A percentile compares a stretch with the other conserved stretches of the same genome.
Conservation (phyloP, 257 asterid genomes). For the Solanum dulcamara region DNA sequence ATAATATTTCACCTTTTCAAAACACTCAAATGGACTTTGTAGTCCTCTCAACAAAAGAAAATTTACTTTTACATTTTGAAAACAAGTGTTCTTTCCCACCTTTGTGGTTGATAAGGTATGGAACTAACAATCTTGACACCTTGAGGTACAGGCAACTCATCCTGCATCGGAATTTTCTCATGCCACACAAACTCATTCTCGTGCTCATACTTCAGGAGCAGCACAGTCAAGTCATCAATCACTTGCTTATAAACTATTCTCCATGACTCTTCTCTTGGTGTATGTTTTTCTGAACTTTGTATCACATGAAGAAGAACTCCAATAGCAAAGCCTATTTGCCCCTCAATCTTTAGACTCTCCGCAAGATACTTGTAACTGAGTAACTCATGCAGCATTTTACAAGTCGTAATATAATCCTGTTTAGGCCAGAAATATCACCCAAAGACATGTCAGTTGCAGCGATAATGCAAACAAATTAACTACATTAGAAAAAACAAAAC, state of each 20-base stretch:
- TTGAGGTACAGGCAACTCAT: slow-evolving; percentile 30
- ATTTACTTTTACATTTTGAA: slow-evolving; percentile 8
- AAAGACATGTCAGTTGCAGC: not conserved
- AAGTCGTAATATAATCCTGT: slow-evolving; percentile 44
- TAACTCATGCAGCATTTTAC: slow-evolving; percentile 36
- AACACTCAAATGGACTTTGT: not conserved
- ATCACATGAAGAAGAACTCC: slow-evolving; percentile 42
- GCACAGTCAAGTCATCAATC: slow-evolving; percentile 18
- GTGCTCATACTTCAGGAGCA: slow-evolving; percentile 38
- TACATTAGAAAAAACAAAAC: not conserved
- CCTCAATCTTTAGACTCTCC: slow-evolving; percentile 28
- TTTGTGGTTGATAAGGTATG: slow-evolving; percentile 33
- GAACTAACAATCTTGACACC: slow-evolving; percentile 31
- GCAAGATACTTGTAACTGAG: slow-evolving; percentile 39
- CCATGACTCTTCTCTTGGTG: slow-evolving; percentile 46
- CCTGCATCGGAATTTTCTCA: slow-evolving; percentile 24
- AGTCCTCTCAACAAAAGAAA: not conserved
- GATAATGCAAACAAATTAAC: not conserved
- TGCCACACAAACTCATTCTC: slow-evolving; percentile 59
- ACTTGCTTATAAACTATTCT: slow-evolving; percentile 19
- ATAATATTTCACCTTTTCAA: not conserved
- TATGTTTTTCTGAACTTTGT: slow-evolving; percentile 17
- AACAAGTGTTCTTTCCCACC: slow-evolving; percentile 22
- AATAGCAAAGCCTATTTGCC: slow-evolving; percentile 34
- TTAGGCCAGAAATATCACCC: not conserved